Base-by-base conservation (phyloP, 306 rosid species). In the Citrullus amarus region DNA sequence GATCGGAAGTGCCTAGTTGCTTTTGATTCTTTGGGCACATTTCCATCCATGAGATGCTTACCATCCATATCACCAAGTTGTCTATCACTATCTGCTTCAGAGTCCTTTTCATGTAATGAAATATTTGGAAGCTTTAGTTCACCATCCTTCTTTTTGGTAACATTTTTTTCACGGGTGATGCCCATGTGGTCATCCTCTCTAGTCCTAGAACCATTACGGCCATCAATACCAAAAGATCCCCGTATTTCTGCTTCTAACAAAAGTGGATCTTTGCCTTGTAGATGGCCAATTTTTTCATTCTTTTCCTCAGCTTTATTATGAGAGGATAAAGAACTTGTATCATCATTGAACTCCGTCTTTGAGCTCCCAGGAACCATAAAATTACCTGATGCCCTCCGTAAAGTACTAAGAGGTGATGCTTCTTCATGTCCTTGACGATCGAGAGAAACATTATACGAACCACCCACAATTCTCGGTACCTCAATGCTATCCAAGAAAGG, bases 251-350 rank as follows among this genome's bases (percentile, higher is more conserved):
- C 82, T 84, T 87, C 93, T 58, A 81, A 81, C 63, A 79, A 81
- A 84, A 77, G 81, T 25, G 60, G 67, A 85, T 83, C 88, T 70
- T 83, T 88, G n/a, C 84, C 95, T 34, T 48, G 81, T 77, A 84
- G 83, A 82, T 55, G 78, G 63, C 65, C 81, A 58, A 62, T 58
- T 77, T 82, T 87, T 76, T 78, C 90, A 61, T 79, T 78, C 79
- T 85, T 85, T 57, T 88, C 88, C 88, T 89, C 87, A 34, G 66
- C 77, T 77, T 88, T 82, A 85, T 88, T 85, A 77, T 88, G 93
- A 79, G 97, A 92, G 83, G 97, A 92, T 74, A 92, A 88, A 25
- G 97, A 92, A 76, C 90, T 91, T 60, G 86, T 90, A 25, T 86
- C 93, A 77, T 87, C 97, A 51, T 88, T 84, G 50, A 84, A 58